These are phyloP conservation scores for Plantago major DNA, from an alignment of 257 asterid species.

Conservation along the genomic window DNA sequence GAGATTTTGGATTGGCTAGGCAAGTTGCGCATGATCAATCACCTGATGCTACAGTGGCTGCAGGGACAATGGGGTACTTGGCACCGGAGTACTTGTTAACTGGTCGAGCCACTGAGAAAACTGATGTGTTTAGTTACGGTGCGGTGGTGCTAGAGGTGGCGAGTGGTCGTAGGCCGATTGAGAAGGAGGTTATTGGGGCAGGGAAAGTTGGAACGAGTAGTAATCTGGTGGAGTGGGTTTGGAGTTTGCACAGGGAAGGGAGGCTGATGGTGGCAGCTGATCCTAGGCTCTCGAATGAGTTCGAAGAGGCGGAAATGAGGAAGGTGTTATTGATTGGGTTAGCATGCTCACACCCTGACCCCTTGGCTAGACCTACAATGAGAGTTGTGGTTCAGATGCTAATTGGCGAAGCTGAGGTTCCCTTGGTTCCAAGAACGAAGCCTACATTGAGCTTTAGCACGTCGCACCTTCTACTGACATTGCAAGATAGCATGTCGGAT, in stretches of 20 bases:
- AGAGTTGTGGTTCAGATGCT: conserved; percentile 75
- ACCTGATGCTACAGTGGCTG: conserved; percentile 80
- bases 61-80: conserved; percentile 86
- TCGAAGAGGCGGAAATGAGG: conserved; percentile 56
- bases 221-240: conserved; percentile 82
- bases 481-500: conserved; percentile 78
- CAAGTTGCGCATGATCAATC: conserved; percentile 73
- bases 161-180: conserved; percentile 72
- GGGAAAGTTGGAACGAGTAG: conserved; percentile 37
- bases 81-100: conserved; percentile 83
- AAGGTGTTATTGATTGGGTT: conserved; percentile 57
- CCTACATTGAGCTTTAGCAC: conserved; percentile 71
- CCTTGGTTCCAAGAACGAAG: conserved; percentile 57
- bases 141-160: conserved; percentile 87
- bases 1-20: conserved; percentile 80
- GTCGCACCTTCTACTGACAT: conserved; percentile 50
- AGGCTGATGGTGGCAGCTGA: conserved; percentile 49
- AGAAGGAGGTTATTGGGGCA: conserved; percentile 45
- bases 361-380: conserved; percentile 69
- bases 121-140: conserved; percentile 74
- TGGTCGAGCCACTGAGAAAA: conserved; percentile 72
- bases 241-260: conserved; percentile 70
- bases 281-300: conserved; percentile 45
- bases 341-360: conserved; percentile 77
- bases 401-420: conserved; percentile 63